Evolutionary conservation across 164 flowering plant genomes (phyloP), one percentile per base, ranked within the genome.

Genomic region (Vitis riparia): DNA sequence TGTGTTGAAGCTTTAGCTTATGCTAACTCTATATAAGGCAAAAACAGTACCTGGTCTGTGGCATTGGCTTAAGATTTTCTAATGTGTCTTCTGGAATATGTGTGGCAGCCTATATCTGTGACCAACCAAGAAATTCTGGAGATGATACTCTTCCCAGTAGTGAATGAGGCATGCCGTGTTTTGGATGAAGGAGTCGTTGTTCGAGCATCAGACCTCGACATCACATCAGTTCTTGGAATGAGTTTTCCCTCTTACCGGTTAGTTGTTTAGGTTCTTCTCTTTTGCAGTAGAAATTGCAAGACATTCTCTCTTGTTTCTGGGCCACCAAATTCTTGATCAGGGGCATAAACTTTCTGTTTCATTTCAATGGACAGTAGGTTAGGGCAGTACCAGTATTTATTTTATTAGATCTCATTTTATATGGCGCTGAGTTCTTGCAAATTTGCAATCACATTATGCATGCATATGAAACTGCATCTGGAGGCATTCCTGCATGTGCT

Each of bases 181-280:
- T 32, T 95, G 60, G 97, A 90, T 67, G 99, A 91, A 82, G 93
- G 88, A 71, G 68, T 93, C 2, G 93, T 93, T 10, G 81, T 93
- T 73, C 88, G 91, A 70, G 91, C 99, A 61, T 90, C 99, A 23
- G 99, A 95, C 81, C 97, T 95, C 67, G 98, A 91, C 70, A 71
- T 84, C 73, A 89, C 98, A 72, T 88, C 98, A 70, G 86, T 95
- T 70, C 94, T 91, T 66, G 98, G 99, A 78, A 90, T 95, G 99
- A 83, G 99, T 73, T 95, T 95, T 78, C 99, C 99, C 13, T 76
- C 88, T 59, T 91, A 91, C 68, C 88, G 98, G 99, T 95, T 62
- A 76, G 89, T 79, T 8, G 12, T 67, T 67, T 65, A 58, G 12
- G 15, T 32, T 29, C 14, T 67, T 11, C 27, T 53, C 23, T 6